Conservation (phyloP, 495 filamentous ascomycete genomes). For the Podospora conica region DNA sequence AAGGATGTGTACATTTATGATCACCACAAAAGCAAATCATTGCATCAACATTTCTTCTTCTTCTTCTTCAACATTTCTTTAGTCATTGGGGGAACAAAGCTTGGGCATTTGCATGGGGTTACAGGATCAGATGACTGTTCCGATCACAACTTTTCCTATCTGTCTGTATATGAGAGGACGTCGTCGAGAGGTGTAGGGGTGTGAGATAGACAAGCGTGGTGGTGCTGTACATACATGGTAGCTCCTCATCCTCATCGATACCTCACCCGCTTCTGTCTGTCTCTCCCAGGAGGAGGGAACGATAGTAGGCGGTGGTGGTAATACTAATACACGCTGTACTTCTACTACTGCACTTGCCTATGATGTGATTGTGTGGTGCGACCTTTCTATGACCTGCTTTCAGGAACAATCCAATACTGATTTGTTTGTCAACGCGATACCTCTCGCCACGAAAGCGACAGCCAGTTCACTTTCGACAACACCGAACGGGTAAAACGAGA, state of each 20-base stretch:
- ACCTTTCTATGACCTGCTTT: too few species aligned
- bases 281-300: not conserved
- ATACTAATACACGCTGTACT: not conserved
- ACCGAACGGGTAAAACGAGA: too few species aligned
- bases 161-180: not conserved
- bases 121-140: not conserved
- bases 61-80: not conserved
- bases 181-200: not conserved
- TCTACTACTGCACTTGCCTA: not conserved
- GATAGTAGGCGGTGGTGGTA: not conserved
- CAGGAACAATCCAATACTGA: too few species aligned
- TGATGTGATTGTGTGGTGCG: not conserved
- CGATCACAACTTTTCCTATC: not conserved
- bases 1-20: conserved; percentile 12
- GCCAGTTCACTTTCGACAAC: too few species aligned
- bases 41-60: not conserved
- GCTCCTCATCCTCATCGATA: not conserved
- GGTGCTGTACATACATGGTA: not conserved
- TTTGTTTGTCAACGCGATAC: too few species aligned
- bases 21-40: not conserved
- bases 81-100: not conserved
- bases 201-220: not conserved
- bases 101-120: not conserved
- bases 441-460: too few species aligned
- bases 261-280: not conserved